These are phyloP conservation scores for Nannochloropsis gaditana DNA, from an alignment of 108 stramenopile genomes.

Conservation along the genomic window DNA sequence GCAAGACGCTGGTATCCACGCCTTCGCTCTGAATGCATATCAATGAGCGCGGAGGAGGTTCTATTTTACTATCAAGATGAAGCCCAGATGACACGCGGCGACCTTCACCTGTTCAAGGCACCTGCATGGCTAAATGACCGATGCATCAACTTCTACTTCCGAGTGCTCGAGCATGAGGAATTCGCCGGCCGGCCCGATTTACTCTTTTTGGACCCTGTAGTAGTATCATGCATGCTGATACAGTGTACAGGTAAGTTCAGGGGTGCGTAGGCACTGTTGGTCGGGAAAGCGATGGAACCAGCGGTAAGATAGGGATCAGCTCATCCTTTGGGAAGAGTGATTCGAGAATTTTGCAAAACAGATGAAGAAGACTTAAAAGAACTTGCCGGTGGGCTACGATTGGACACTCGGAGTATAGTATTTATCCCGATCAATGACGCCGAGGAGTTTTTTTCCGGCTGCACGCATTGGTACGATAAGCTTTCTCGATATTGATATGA, in stretches of 20 bases:
- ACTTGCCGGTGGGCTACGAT: conserved; percentile 32
- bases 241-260: conserved; percentile 39
- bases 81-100: conserved; percentile 39
- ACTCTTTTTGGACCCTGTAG: conserved; percentile 48
- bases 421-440: conserved; percentile 48
- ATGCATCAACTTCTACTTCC: conserved; percentile 48
- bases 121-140: conserved; percentile 45
- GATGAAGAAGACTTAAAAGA: conserved; percentile 36
- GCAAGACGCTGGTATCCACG: no score
- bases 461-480: conserved; percentile 39
- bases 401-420: conserved; percentile 27
- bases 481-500: no score
- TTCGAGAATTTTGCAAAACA: not conserved
- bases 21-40: not conserved
- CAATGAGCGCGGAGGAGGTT: not conserved
- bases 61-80: conserved; percentile 38
- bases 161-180: conserved; percentile 42
- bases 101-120: conserved; percentile 29
- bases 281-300: no score
- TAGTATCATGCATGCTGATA: conserved; percentile 48
- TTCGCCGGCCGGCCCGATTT: conserved; percentile 34
- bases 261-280: not conserved
- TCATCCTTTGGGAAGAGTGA: not conserved
- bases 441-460: conserved; percentile 22
- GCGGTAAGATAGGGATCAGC: no score